A percentile compares a stretch with the other conserved stretches of the same genome.
Evolutionary conservation across 2,329 filamentous ascomycete species (phyloP).

Genomic region (Apiospora arundinis): DNA sequence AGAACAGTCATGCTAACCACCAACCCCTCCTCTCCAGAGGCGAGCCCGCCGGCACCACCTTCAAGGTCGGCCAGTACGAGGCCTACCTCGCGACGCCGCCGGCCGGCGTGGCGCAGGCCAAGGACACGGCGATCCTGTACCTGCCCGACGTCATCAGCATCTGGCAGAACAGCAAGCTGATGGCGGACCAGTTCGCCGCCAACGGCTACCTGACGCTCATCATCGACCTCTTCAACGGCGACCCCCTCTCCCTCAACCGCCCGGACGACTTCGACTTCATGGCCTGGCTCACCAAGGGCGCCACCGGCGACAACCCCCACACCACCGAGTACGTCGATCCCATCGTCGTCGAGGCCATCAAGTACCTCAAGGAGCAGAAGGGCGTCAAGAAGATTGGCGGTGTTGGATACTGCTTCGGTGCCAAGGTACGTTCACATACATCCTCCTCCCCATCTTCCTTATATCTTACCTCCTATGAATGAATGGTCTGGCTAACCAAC

Average conservation of each 20-base stretch:
- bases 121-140: slow-evolving; percentile 52
- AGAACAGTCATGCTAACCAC: not conserved
- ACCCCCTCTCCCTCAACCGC: slow-evolving; percentile 62
- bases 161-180: slow-evolving; percentile 66
- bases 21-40: slow-evolving; percentile 46
- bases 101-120: slow-evolving; percentile 42
- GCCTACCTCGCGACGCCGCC: slow-evolving; percentile 59
- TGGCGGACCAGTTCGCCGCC: slow-evolving; percentile 77
- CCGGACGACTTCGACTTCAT: slow-evolving; percentile 49
- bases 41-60: slow-evolving; percentile 50
- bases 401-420: slow-evolving; percentile 79
- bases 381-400: slow-evolving; percentile 66
- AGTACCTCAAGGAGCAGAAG: slow-evolving; percentile 61
- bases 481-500: not conserved
- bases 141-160: slow-evolving; percentile 58
- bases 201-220: slow-evolving; percentile 75
- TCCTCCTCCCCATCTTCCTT: not conserved
- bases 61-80: slow-evolving; percentile 54
- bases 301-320: slow-evolving; percentile 56
- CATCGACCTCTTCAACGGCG: slow-evolving; percentile 74
- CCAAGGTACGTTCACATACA: slow-evolving; percentile 57
- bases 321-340: slow-evolving; percentile 51
- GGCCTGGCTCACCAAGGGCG: slow-evolving; percentile 51
- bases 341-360: slow-evolving; percentile 58
- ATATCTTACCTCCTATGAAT: no score